These are phyloP conservation scores for Chlorencoelia australis DNA, from an alignment of 2,329 filamentous ascomycete species.

Conservation along the genomic window DNA sequence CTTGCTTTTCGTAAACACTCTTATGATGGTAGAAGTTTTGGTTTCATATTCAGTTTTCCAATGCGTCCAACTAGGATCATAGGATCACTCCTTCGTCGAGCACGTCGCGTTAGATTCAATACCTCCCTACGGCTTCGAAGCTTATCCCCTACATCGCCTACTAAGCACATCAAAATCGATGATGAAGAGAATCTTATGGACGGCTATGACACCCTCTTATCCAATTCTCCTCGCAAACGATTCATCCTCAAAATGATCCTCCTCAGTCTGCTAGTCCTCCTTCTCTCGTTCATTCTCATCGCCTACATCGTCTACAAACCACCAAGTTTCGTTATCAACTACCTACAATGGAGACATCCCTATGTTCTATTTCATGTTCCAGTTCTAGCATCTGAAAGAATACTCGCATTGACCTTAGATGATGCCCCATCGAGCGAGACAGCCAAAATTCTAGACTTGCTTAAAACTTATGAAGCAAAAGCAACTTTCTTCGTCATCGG, in stretches of 20 bases:
- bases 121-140: not conserved
- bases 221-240: not conserved
- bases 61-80: slow-evolving; percentile 6
- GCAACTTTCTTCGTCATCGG: slow-evolving; percentile 91
- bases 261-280: slow-evolving; percentile 13
- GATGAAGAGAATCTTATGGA: slow-evolving; percentile 19
- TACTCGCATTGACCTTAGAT: slow-evolving; percentile 79
- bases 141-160: slow-evolving; percentile 1
- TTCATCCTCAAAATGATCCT: slow-evolving; percentile 14
- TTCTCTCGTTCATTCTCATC: slow-evolving; percentile 26
- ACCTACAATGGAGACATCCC: slow-evolving; percentile 62
- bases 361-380: slow-evolving; percentile 67
- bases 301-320: slow-evolving; percentile 75
- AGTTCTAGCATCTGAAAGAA: slow-evolving; percentile 44
- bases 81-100: slow-evolving; percentile 1
- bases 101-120: slow-evolving; percentile 1
- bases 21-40: too few relatives aligned
- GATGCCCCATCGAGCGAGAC: slow-evolving; percentile 73
- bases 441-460: slow-evolving; percentile 53
- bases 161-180: slow-evolving; percentile 25
- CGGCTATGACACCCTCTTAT: not conserved
- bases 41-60: too few relatives aligned
- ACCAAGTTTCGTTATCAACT: slow-evolving; percentile 57
- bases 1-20: too few relatives aligned
- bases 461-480: slow-evolving; percentile 54